A percentile compares a stretch with the other conserved stretches of the same genome.
phyloP scores from a whole-genome alignment of 768 basidiomycete genomes.

The Podaxis sp. region DNA sequence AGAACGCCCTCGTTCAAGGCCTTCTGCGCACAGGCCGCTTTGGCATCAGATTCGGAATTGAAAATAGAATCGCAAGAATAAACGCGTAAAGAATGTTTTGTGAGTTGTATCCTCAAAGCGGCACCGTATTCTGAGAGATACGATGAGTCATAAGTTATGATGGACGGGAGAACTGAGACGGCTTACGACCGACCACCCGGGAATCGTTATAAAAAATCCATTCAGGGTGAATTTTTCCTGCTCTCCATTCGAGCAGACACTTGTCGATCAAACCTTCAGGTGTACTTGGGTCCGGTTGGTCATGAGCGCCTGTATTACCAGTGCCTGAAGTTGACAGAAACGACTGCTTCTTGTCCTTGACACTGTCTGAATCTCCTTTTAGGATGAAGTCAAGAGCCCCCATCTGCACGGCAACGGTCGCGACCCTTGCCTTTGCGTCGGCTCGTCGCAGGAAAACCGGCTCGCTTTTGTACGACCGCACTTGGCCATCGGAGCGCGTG shows the following conservation, averaged over 20 bases:
- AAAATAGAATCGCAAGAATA: slow-evolving; percentile 51
- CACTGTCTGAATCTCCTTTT: slow-evolving; percentile 38
- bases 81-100: slow-evolving; percentile 46
- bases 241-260: slow-evolving; percentile 56
- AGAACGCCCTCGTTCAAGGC: slow-evolving; percentile 56
- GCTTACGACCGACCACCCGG: slow-evolving; percentile 44
- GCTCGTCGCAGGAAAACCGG: slow-evolving; percentile 40
- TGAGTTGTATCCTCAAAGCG: slow-evolving; percentile 55
- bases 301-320: slow-evolving; percentile 20
- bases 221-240: slow-evolving; percentile 46
- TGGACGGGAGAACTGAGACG: not conserved
- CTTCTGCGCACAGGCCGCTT: slow-evolving; percentile 49
- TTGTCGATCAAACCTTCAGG: slow-evolving; percentile 46
- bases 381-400: slow-evolving; percentile 61
- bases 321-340: slow-evolving; percentile 32
- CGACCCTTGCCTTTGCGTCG: slow-evolving; percentile 56
- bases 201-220: slow-evolving; percentile 54
- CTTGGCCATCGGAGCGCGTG: slow-evolving; percentile 49
- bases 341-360: slow-evolving; percentile 31
- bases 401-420: slow-evolving; percentile 54
- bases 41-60: slow-evolving; percentile 43
- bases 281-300: slow-evolving; percentile 18
- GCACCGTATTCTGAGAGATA: slow-evolving; percentile 47
- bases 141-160: not conserved
- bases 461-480: slow-evolving; percentile 55